Evolutionary conservation across 2,329 filamentous ascomycete genomes (phyloP).

Genomic region (Periconia macrospinosa): DNA sequence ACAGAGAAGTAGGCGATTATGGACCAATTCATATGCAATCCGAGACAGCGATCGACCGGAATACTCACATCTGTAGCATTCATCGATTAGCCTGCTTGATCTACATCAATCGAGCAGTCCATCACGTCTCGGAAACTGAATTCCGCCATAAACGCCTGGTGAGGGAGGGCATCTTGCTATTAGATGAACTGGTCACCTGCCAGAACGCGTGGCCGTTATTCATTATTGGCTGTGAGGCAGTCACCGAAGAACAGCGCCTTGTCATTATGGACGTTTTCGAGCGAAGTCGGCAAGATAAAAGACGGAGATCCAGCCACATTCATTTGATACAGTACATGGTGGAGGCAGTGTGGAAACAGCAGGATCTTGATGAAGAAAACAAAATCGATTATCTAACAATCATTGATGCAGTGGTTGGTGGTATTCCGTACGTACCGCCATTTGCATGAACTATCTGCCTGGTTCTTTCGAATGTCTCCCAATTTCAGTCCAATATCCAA

Average conservation of each 20-base stretch:
- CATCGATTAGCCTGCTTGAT: constrained; percentile 14
- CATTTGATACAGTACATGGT: constrained; percentile 12
- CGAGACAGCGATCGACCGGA: neutral
- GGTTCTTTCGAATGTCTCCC: neutral
- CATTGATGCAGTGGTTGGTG: constrained; percentile 13
- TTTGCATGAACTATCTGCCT: constrained; percentile 10
- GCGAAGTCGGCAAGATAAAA: constrained; percentile 11
- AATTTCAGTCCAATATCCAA: constrained; percentile 1
- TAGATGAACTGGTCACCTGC: constrained; percentile 12
- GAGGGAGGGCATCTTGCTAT: constrained; percentile 14
- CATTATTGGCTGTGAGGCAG: constrained; percentile 13
- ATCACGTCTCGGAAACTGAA: constrained; percentile 11
- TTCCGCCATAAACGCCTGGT: constrained; percentile 14
- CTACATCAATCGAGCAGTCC: constrained; percentile 13
- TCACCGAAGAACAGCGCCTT: constrained; percentile 13
- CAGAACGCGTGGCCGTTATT: constrained; percentile 17
- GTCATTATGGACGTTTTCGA: constrained; percentile 14
- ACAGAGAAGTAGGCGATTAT: neutral
- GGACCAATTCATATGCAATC: neutral
- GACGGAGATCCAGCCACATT: constrained; percentile 14
- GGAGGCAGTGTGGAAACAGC: constrained; percentile 16
- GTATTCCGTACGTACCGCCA: constrained; percentile 13
- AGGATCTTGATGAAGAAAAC: constrained; percentile 11
- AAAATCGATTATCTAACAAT: constrained; percentile 14
- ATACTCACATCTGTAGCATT: constrained; percentile 13